Evolutionary conservation across 2,329 filamentous ascomycete species (phyloP).

Genomic region (Endocalyx cinctus): DNA sequence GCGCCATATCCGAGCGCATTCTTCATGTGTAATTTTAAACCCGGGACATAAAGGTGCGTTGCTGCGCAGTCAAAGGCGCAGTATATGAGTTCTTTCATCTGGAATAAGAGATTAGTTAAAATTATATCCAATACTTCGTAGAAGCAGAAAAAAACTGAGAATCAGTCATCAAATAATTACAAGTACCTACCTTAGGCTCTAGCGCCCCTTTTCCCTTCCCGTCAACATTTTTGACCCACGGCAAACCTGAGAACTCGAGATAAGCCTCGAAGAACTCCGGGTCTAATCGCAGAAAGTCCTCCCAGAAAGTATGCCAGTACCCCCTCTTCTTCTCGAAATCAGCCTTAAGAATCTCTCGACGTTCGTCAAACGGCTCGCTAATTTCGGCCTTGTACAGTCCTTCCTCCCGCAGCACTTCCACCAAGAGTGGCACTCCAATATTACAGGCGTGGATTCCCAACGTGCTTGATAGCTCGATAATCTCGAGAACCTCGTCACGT

Average conservation of each 20-base stretch:
- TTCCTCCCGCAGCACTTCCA: conserved; percentile 41
- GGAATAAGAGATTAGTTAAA: not conserved
- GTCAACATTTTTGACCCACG: conserved; percentile 30
- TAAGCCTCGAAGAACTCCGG: conserved; percentile 45
- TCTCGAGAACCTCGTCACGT: conserved; percentile 38
- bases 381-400: conserved; percentile 24
- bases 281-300: conserved; percentile 37
- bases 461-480: conserved; percentile 37
- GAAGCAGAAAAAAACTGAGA: not conserved
- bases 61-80: conserved; percentile 43
- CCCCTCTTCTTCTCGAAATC: conserved; percentile 41
- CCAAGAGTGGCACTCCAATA: conserved; percentile 39
- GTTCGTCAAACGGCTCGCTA: conserved; percentile 28
- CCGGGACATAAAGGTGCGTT: conserved; percentile 42
- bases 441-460: conserved; percentile 44
- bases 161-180: too few relatives aligned
- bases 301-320: conserved; percentile 43
- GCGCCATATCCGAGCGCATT: conserved; percentile 42
- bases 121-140: not conserved
- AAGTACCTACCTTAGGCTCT: conserved; percentile 34
- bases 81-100: conserved; percentile 41
- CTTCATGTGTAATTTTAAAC: conserved; percentile 43
- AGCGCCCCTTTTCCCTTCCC: conserved; percentile 24
- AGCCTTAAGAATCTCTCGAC: conserved; percentile 31
- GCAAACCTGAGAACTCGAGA: conserved; percentile 39